Base-by-base conservation (phyloP, 2,329 filamentous ascomycete genomes). In the Cordyceps tenuipes region DNA sequence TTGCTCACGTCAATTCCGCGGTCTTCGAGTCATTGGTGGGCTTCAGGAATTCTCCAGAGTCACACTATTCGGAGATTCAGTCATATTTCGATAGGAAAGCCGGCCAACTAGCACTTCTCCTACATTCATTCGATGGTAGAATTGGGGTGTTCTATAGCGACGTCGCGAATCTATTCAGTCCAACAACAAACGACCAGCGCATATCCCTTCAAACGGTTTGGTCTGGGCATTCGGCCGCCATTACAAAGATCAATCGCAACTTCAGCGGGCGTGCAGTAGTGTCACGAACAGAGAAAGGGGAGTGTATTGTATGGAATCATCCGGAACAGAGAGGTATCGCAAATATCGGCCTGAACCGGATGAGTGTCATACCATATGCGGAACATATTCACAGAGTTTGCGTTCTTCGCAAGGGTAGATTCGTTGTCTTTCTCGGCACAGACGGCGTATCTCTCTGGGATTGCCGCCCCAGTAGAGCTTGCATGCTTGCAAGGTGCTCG, bases 171-270 rank as follows among this genome's bases (percentile, higher is more conserved):
- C 77, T 97, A 15, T 87, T 99, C 64, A 91, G 95, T 67, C 87
- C 89, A 2, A 78, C 81, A 2, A 79, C 82, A 0, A 81, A 82
- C 48, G 78, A 81, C 48, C 76, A 75, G 47, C 84, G 89, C 1
- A 74, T 95, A 17, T 73, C 76, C 21, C 78, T 84, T 15, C 83
- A 82, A 63, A 82, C 84, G 2, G 81, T 86, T 1, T 95, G 91
- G 90, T 90, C 90, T 1, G 92, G 93, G 1, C 92, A 97, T 75
- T 89, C 88, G 17, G 82, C 82, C 17, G 80, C 90, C 0, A 85
- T 97, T 63, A 87, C 88, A 68, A 96, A 95, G 69, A 89, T 96
- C 62, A 87, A 95, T 50, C 87, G 91, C 62, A 95, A 92, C 67
- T 89, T 88, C 48, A 89, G 86, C 67, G 92, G 91, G 9, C 82